Evolutionary conservation across 1,139 yeast species (phyloP).

Genomic region (Meyerozyma sp.): DNA sequence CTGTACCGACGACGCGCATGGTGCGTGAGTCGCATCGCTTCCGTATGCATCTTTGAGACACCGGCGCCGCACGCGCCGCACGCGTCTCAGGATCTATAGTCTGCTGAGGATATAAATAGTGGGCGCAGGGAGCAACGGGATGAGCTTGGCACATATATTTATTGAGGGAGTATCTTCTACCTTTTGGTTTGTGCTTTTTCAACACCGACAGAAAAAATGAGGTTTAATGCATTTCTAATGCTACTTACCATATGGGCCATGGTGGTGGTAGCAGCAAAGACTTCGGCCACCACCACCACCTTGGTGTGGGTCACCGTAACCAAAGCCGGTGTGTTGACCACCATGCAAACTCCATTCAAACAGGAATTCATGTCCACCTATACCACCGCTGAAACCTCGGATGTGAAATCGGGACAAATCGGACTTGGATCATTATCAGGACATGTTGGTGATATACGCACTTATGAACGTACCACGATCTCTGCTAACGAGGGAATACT

Average conservation of each 20-base stretch:
- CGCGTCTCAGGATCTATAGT: background rate
- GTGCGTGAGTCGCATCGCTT: background rate
- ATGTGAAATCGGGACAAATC: conserved; percentile 21
- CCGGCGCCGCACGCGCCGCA: background rate
- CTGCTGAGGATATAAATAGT: conserved; percentile 1
- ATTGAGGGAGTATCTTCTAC: background rate
- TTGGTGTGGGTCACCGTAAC: conserved; percentile 34
- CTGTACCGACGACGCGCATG: background rate
- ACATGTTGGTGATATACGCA: conserved; percentile 49
- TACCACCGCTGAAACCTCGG: conserved; percentile 15
- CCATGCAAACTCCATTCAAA: conserved; percentile 22
- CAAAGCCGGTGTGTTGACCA: conserved; percentile 22
- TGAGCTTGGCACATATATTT: background rate
- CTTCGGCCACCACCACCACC: conserved; percentile 5
- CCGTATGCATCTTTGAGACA: background rate
- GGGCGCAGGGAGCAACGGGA: conserved; percentile 1
- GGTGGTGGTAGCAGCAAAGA: background rate
- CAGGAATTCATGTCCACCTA: conserved; percentile 28
- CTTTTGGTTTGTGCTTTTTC: background rate
- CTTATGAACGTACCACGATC: conserved; percentile 31
- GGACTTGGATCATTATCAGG: conserved; percentile 59
- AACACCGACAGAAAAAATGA: background rate
- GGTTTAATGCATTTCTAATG: background rate
- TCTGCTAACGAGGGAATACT: conserved; percentile 1
- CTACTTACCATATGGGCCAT: background rate